phyloP scores from a whole-genome alignment of 2,329 filamentous ascomycete species.

The Triangularia verruculosa region DNA sequence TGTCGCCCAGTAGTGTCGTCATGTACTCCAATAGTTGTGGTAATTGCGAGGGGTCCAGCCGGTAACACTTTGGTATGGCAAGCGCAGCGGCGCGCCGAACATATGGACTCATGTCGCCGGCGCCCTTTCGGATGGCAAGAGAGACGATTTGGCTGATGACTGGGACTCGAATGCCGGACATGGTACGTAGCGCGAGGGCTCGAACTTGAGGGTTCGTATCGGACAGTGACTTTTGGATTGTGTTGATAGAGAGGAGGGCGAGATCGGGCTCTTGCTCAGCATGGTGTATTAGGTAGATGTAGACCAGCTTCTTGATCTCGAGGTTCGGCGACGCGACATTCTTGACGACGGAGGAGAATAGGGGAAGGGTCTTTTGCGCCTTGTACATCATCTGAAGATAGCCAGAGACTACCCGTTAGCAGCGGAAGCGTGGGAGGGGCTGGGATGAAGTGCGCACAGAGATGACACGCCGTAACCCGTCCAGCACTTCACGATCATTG shows the following conservation, averaged over 20 bases:
- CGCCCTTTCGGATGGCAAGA: slow-evolving; percentile 90
- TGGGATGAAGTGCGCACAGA: slow-evolving; percentile 58
- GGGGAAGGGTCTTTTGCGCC: slow-evolving; percentile 80
- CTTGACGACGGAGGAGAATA: slow-evolving; percentile 98
- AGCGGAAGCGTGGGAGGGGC: not conserved
- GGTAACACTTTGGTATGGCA: slow-evolving; percentile 93
- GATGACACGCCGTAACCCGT: slow-evolving; percentile 84
- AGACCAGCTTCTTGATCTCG: slow-evolving; percentile 96
- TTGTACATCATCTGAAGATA: slow-evolving; percentile 83
- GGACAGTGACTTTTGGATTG: slow-evolving; percentile 95
- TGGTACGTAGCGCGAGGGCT: slow-evolving; percentile 88
- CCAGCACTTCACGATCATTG: slow-evolving; percentile 87
- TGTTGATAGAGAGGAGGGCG: slow-evolving; percentile 94
- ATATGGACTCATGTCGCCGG: slow-evolving; percentile 88
- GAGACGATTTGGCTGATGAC: slow-evolving; percentile 98
- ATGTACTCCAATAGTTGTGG: slow-evolving; percentile 85
- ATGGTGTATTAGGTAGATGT: slow-evolving; percentile 96
- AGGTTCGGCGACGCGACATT: slow-evolving; percentile 93
- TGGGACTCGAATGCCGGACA: slow-evolving; percentile 95
- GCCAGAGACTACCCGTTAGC: not conserved
- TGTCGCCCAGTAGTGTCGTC: slow-evolving; percentile 74
- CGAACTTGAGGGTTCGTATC: slow-evolving; percentile 88
- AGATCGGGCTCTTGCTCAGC: slow-evolving; percentile 95
- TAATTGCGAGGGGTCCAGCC: slow-evolving; percentile 78
- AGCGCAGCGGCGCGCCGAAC: slow-evolving; percentile 91